phyloP scores from a whole-genome alignment of 768 basidiomycete genomes.

The Krasilnikovozyma curviuscula region DNA sequence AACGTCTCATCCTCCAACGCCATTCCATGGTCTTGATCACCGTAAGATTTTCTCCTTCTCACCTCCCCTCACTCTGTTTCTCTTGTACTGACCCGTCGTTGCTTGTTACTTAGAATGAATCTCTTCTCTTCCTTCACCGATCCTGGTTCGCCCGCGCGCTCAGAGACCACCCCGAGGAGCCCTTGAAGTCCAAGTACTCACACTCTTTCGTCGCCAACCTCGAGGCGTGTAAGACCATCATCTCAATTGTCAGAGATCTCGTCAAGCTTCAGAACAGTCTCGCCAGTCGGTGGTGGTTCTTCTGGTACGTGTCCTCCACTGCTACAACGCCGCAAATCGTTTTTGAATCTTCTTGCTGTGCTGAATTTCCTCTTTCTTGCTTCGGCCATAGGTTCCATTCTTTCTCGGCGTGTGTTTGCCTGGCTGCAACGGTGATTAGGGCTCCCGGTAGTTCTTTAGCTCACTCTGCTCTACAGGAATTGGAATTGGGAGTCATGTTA shows the following conservation, averaged over 20 bases:
- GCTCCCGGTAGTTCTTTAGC: not conserved
- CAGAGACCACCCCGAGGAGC: slow-evolving; percentile 8
- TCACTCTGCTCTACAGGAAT: not conserved
- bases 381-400: not conserved
- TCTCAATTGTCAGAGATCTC: slow-evolving; percentile 1
- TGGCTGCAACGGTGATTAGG: not conserved
- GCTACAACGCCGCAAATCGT: slow-evolving; percentile 1
- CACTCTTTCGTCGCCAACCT: not conserved
- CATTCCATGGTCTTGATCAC: slow-evolving; percentile 7
- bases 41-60: not conserved
- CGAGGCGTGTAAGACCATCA: slow-evolving; percentile 2
- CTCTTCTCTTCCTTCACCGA: slow-evolving; percentile 7
- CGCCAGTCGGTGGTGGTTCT: slow-evolving; percentile 6
- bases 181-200: not conserved
- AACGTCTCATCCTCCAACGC: slow-evolving; percentile 7
- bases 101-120: not conserved
- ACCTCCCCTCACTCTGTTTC: not conserved
- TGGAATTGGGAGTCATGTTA: not conserved
- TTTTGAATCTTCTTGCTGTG: not conserved
- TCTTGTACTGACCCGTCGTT: not conserved
- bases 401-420: not conserved
- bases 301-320: slow-evolving; percentile 5
- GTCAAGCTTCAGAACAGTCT: slow-evolving; percentile 2
- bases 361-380: not conserved
- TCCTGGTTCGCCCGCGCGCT: slow-evolving; percentile 7